Evolutionary conservation across 73 alveolate species (phyloP), one percentile per base, ranked within the genome.

Genomic region (Stentor coeruleus): DNA sequence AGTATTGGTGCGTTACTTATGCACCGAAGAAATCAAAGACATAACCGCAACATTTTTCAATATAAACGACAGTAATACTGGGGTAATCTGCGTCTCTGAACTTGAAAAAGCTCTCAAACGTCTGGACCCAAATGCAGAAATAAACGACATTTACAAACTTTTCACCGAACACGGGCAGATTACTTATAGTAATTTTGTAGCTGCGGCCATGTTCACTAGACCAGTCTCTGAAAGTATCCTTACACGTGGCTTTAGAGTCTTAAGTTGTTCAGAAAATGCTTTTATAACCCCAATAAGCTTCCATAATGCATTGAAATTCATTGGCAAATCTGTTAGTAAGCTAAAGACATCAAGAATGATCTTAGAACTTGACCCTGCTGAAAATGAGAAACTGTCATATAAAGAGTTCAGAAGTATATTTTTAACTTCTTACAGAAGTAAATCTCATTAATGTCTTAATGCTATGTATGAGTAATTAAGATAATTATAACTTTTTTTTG

Each of bases 201-300:
- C 66, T 20, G 66, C 66, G 6, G 66, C 66, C 66, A 49, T 49
- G 6, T 49, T 49, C 66, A 49, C 66, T 20, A 6, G 66, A 11
- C 66, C 66, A 49, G 66, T 49, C 66, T 49, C 66, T 20, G 66
- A 49, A 49, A 49, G 66, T 20, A 49, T 49, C 66, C 66, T 49
- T 49, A 11, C 20, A 6, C 66, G 66, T 49, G 66, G 66, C 20
- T 49, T 49, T 20, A 49, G 20, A 49, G 6, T 49, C 6, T 49
- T 49, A 49, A 49, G 66, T 49, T 49, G 28, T 11, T 11, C 6
- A 49, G 20, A 49, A 20, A 11, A 6, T 11, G 20, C 6, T 20
- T 6, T 49, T 6, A 49, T 49, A 49, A 49, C 66, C 66, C 28
- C 66, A 6, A 49, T 6, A 11, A 49, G 66, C 20, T 20, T 49